Conservation (phyloP, 2,329 filamentous ascomycete genomes). For the Didymella pinodella region DNA sequence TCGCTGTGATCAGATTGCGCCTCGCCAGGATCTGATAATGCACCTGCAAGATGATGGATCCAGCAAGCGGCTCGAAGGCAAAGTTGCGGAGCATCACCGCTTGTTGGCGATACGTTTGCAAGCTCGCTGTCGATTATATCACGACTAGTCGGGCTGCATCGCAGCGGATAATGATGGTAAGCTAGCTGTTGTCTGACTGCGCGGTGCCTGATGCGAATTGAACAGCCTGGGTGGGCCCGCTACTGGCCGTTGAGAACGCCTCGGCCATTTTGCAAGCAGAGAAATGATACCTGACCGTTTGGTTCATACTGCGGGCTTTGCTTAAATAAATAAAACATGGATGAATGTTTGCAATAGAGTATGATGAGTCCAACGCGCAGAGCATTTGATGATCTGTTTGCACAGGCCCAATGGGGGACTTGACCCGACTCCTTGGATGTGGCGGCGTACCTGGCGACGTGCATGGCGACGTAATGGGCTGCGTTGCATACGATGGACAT, state of each 20-base stretch:
- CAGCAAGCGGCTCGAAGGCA: neutral
- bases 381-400: neutral
- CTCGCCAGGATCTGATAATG: constrained; percentile 14
- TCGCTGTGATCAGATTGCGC: constrained; percentile 19
- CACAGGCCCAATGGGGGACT: constrained; percentile 8
- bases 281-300: neutral
- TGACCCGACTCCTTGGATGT: neutral
- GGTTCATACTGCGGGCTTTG: neutral
- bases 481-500: neutral
- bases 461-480: constrained; percentile 7
- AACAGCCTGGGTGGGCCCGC: neutral
- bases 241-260: neutral
- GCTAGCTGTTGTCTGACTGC: neutral
- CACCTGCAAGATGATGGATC: neutral
- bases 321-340: neutral
- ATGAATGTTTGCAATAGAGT: neutral
- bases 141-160: neutral
- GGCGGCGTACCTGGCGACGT: neutral
- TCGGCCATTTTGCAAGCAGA: neutral
- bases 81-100: neutral
- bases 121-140: constrained; percentile 4
- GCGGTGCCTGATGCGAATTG: neutral
- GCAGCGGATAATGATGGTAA: constrained; percentile 3
- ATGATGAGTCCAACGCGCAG: neutral
- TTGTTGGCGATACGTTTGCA: neutral